phyloP scores from a whole-genome alignment of 202 grass and related monocot genomes.

The Hordeum pubiflorum region DNA sequence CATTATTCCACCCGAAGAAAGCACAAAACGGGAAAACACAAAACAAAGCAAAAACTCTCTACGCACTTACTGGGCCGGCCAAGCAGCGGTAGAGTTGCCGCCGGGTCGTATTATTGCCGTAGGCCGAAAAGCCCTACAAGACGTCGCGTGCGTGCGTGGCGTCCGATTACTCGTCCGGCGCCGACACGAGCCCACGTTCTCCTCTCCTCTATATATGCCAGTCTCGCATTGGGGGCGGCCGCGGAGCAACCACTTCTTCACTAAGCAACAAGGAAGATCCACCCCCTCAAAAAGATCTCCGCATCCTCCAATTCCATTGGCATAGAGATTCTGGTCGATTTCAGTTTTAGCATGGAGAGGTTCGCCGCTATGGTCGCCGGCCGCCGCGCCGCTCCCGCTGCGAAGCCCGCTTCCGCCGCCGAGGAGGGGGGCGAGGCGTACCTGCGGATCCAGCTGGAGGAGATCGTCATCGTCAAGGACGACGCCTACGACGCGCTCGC shows the following conservation, averaged over 20 bases:
- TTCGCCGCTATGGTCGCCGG: conserved; percentile 24
- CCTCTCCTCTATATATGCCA: not conserved
- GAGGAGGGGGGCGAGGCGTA: not conserved
- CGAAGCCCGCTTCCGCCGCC: not conserved
- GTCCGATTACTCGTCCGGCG: not conserved
- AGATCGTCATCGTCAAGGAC: conserved; percentile 50
- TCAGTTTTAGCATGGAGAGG: conserved; percentile 24
- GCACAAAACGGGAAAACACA: too few relatives aligned
- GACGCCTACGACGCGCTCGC: conserved; percentile 2
- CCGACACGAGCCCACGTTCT: not conserved
- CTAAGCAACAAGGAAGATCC: not conserved
- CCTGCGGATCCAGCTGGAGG: conserved; percentile 36
- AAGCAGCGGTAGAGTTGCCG: not conserved
- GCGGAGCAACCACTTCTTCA: not conserved
- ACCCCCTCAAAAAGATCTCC: not conserved
- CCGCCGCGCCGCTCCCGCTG: not conserved
- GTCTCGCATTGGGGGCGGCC: not conserved
- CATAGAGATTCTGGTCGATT: not conserved
- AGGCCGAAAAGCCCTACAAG: not conserved
- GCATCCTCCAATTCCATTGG: not conserved
- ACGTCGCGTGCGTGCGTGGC: not conserved
- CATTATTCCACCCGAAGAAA: too few relatives aligned
- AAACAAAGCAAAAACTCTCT: too few relatives aligned
- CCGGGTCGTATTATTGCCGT: not conserved
- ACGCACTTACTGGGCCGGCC: not conserved